Evolutionary conservation across 164 flowering plant genomes (phyloP).

Genomic region (Paratinospora sagittata): DNA sequence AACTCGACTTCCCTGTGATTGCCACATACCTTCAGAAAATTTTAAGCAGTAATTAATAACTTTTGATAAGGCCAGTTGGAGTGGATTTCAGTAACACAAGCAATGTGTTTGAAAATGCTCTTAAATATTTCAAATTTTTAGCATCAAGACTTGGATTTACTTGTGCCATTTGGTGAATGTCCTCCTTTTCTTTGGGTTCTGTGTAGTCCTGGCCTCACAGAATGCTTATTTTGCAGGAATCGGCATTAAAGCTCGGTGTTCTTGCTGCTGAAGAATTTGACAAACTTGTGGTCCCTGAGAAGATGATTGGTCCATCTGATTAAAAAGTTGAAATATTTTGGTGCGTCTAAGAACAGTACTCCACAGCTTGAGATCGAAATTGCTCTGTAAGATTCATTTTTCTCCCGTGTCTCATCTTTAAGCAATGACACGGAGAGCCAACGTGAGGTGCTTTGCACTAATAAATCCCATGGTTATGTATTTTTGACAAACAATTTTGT

Average conservation of each 20-base stretch:
- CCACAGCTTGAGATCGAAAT: background rate
- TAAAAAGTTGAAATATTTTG: constrained; percentile 14
- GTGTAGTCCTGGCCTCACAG: background rate
- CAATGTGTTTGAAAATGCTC: background rate
- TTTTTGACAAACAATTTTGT: background rate
- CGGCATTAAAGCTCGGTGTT: constrained; percentile 75
- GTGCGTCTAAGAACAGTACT: background rate
- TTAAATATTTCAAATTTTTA: background rate
- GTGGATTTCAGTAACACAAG: background rate
- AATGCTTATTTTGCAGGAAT: constrained; percentile 50
- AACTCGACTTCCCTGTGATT: background rate
- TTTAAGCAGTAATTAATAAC: background rate
- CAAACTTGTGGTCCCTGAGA: constrained; percentile 83
- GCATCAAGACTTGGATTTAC: background rate
- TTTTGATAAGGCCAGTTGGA: background rate
- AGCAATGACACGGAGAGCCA: background rate
- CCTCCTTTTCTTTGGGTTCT: background rate
- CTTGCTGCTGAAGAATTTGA: constrained; percentile 80
- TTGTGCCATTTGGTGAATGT: background rate
- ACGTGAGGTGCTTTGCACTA: background rate
- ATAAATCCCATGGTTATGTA: background rate
- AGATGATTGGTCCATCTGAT: constrained; percentile 88
- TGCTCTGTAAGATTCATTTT: constrained; percentile 10
- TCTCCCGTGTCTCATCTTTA: background rate
- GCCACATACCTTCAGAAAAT: background rate